phyloP scores from a whole-genome alignment of 169 alveolate genomes.

The Babesia divergens region DNA sequence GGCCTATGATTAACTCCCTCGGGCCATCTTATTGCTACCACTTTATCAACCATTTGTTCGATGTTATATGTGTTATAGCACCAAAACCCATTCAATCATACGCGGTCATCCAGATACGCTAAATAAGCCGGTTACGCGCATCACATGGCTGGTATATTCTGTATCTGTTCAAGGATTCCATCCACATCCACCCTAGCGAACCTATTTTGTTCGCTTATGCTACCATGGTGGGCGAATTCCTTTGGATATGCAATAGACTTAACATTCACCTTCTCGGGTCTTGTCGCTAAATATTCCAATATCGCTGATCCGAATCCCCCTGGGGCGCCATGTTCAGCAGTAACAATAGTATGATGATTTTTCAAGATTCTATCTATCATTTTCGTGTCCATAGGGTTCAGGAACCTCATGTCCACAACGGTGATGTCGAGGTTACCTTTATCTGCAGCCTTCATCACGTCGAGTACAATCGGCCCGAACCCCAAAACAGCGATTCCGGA shows the following conservation, averaged over 20 bases:
- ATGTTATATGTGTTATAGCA: too few relatives aligned
- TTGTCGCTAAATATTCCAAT: constrained; percentile 28
- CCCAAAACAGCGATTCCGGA: constrained; percentile 38
- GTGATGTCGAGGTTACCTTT: constrained; percentile 16
- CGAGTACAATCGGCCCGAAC: constrained; percentile 45
- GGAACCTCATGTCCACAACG: constrained; percentile 70
- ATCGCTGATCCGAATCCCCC: constrained; percentile 74
- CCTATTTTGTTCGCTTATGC: constrained; percentile 31
- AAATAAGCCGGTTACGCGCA: too few relatives aligned
- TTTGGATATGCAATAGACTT: constrained; percentile 50
- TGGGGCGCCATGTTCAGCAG: constrained; percentile 68
- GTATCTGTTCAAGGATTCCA: constrained; percentile 40
- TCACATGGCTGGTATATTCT: constrained; percentile 10
- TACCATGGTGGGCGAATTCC: constrained; percentile 48
- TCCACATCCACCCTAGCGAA: constrained; percentile 36
- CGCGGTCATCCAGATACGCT: too few relatives aligned
- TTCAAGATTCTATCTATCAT: constrained; percentile 30
- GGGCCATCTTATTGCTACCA: too few relatives aligned
- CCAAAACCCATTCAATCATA: too few relatives aligned
- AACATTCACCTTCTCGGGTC: constrained; percentile 18
- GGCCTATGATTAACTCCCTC: too few relatives aligned
- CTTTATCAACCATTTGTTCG: too few relatives aligned
- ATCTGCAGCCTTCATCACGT: constrained; percentile 46
- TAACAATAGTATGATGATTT: constrained; percentile 40
- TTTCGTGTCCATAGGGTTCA: constrained; percentile 63